Evolutionary conservation across 2,329 filamentous ascomycete genomes (phyloP).

Genomic region (Trichoderma guizhouense): DNA sequence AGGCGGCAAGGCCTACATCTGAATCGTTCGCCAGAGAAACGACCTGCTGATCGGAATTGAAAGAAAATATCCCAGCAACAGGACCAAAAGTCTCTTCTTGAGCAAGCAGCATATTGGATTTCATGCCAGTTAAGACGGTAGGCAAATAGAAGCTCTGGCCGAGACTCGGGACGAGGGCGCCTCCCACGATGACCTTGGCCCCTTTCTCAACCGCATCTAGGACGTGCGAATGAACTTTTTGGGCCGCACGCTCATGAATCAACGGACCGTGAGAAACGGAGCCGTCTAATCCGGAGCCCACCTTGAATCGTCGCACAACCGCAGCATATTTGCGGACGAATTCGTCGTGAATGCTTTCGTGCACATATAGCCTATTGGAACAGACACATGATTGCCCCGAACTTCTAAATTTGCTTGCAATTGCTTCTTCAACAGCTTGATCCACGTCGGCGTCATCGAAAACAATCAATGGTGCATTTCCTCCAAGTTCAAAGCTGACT

Average conservation of each 20-base stretch:
- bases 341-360: not conserved
- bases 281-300: not conserved
- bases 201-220: not conserved
- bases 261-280: not conserved
- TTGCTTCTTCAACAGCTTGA: not conserved
- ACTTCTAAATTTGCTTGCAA: not conserved
- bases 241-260: not conserved
- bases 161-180: not conserved
- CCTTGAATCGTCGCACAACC: not conserved
- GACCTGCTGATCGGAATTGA: not conserved
- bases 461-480: not conserved
- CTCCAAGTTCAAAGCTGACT: not conserved
- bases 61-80: not conserved
- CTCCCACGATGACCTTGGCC: not conserved
- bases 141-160: not conserved
- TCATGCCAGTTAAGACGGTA: not conserved
- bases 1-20: constrained; percentile 49
- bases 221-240: not conserved
- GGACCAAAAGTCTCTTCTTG: not conserved
- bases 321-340: not conserved
- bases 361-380: not conserved
- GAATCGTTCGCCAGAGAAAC: not conserved
- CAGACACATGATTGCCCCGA: not conserved
- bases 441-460: not conserved
- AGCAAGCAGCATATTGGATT: not conserved